Base-by-base conservation (phyloP, 306 rosid species). In the Acacia acuminata region DNA sequence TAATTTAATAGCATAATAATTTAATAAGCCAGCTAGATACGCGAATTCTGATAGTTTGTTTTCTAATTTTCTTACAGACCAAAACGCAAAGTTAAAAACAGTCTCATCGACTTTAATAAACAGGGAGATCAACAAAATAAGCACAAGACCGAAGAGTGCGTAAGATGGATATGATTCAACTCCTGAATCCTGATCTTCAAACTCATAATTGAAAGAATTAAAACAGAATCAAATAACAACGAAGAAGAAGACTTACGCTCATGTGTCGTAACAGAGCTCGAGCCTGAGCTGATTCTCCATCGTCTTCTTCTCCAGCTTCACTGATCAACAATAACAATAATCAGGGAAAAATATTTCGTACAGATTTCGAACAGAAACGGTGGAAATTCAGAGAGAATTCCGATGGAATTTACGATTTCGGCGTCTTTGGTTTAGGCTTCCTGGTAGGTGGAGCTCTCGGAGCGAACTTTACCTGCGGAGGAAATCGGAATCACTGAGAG, bases 371-470 rank as follows among this genome's bases (percentile, higher is more conserved):
- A 70, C 27, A 3, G 58, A 83, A 77, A 55, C 4, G 45, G 47
- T 9, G 15, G 16, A 47, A 20, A 68, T 80, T 17, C 47, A 55
- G n/a, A 71, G 47, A 43, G 60, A 84, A 53, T 27, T 70, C 47
- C 10, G 25, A 51, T 6, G 66, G 47, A 79, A 76, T 40, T 38
- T 90, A 92, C 97, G 64, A 77, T 86, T 85, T 63, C 10, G 72
- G 42, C 10, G 77, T 27, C 3, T 43, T 50, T 7, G 87, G 71
- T 38, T 77, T 85, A 65, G 79, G 80, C 43, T 78, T 89, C 45
- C 79, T 71, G 53, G 84, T 85, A 22, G 82, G 79, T 30, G 79
- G 64, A 55, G 86, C 60, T 84, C 67, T 92, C 44, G 98, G 98
- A 10, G 76, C 8, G 82, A 81, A 94, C 84, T 81, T 92, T 2